phyloP scores from a whole-genome alignment of 371 early-diverging fungal genomes.

The Polyrhizophydium stewartii region DNA sequence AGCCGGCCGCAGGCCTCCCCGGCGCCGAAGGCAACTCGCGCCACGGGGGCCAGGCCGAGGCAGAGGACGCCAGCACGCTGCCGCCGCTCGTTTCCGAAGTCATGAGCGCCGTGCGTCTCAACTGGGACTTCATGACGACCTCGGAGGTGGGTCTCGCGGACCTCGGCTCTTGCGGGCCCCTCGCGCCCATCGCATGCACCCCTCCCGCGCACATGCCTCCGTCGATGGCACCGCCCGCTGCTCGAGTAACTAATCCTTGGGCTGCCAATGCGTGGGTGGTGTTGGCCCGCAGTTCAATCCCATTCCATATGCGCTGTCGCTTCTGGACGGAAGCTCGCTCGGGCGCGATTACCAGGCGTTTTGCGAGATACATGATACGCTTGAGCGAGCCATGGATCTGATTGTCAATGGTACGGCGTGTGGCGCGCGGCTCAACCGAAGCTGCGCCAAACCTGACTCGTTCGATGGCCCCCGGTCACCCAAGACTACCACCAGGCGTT shows the following conservation, averaged over 20 bases:
- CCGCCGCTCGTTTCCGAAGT: conserved; percentile 33
- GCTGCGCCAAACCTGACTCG: background rate
- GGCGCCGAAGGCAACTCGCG: background rate
- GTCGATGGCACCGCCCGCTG: no score
- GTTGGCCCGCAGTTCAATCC: conserved; percentile 87
- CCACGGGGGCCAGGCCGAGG: background rate
- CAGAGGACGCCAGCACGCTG: conserved; percentile 24
- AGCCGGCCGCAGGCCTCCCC: no score
- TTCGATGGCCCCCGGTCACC: background rate
- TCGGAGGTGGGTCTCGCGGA: conserved; percentile 28
- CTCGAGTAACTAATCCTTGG: no score
- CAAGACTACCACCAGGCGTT: conserved; percentile 89
- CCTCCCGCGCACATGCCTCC: no score
- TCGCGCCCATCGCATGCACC: no score
- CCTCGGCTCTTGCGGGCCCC: no score
- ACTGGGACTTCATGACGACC: conserved; percentile 65
- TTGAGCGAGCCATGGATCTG: conserved; percentile 78
- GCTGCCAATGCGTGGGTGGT: no score
- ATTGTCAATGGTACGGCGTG: conserved; percentile 80
- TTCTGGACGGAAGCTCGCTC: conserved; percentile 82
- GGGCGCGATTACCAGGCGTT: conserved; percentile 78
- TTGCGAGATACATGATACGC: conserved; percentile 56
- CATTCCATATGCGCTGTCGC: conserved; percentile 75
- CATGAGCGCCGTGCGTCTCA: conserved; percentile 47
- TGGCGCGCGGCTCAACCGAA: no score